Conservation (phyloP, 345 rosid species). For the Rhodamnia argentea region DNA sequence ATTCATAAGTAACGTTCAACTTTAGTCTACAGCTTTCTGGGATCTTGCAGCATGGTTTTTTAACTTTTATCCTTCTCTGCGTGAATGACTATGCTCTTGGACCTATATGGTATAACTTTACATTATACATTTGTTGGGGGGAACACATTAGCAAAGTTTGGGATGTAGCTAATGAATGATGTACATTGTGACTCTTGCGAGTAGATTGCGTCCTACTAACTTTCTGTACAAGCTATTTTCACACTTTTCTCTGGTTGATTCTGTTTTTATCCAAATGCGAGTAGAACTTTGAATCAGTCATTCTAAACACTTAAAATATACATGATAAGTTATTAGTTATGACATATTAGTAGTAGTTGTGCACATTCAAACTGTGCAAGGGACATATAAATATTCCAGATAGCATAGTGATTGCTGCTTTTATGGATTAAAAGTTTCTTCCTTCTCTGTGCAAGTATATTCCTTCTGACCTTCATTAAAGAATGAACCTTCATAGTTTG, state of each 20-base stretch:
- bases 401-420: not conserved
- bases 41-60: not conserved
- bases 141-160: not conserved
- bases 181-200: not conserved
- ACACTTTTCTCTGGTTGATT: not conserved
- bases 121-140: not conserved
- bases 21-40: not conserved
- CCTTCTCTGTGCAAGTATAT: not conserved
- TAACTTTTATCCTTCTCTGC: not conserved
- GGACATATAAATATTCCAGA: not conserved
- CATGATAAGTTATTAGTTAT: not conserved
- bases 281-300: not conserved
- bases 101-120: not conserved
- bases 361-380: not conserved
- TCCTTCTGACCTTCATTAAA: not conserved
- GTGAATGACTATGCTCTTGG: not conserved
- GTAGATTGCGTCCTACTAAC: not conserved
- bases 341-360: not conserved
- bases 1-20: slow-evolving; percentile 44
- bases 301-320: not conserved
- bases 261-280: not conserved
- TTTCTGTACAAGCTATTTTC: not conserved
- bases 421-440: not conserved
- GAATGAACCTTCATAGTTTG: not conserved
- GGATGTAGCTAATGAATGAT: slow-evolving; percentile 66